phyloP scores from a whole-genome alignment of 257 asterid genomes.

The Fraxinus excelsior region DNA sequence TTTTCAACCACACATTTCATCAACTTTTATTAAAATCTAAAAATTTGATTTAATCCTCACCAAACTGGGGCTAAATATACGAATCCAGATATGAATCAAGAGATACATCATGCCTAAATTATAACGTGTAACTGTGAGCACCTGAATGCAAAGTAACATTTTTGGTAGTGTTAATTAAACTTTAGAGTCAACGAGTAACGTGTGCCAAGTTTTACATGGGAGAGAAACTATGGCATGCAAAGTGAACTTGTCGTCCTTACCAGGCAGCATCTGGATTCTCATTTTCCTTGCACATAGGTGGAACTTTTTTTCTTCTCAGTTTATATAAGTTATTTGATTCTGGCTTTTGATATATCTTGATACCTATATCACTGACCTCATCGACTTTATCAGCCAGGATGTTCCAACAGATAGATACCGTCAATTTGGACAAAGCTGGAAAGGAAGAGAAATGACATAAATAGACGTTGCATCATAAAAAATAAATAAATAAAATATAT shows the following conservation, averaged over 20 bases:
- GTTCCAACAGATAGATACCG: constrained; percentile 91
- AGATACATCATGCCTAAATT: background rate
- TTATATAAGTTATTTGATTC: constrained; percentile 70
- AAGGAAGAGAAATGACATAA: constrained; percentile 25
- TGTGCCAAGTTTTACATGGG: background rate
- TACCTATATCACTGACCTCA: constrained; percentile 79
- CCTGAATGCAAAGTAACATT: background rate
- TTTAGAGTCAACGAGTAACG: background rate
- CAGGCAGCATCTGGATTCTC: constrained; percentile 96
- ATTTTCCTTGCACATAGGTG: constrained; percentile 83
- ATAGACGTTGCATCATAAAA: constrained; percentile 4
- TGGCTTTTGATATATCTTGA: constrained; percentile 89
- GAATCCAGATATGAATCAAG: background rate
- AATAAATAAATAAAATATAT: too few species aligned
- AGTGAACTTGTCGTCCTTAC: constrained; percentile 44
- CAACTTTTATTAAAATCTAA: too few species aligned
- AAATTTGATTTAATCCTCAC: too few species aligned
- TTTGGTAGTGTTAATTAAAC: background rate
- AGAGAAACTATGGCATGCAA: constrained; percentile 9
- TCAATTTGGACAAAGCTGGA: constrained; percentile 72
- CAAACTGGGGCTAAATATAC: background rate
- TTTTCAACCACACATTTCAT: too few species aligned
- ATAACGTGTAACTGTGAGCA: background rate
- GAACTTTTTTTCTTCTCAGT: constrained; percentile 73
- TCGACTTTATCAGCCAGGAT: constrained; percentile 87